Base-by-base conservation (phyloP, 169 alveolate genomes). In the Eimeria praecox region DNA sequence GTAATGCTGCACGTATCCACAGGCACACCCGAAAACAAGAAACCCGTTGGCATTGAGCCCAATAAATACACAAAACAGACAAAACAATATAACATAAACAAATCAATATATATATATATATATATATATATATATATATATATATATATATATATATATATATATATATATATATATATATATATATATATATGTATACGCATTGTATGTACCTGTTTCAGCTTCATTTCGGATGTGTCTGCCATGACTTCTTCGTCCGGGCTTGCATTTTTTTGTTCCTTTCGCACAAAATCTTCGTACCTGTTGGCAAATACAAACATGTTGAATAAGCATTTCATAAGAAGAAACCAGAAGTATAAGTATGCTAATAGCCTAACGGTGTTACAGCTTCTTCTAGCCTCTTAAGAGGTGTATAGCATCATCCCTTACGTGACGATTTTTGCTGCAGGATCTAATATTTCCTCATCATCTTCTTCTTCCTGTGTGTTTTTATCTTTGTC, bases 201-300 rank as follows among this genome's bases (percentile, higher is more conserved):
- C n/a, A n/a, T n/a, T n/a, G n/a, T n/a, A n/a, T n/a, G 49, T 38
- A 94, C 96, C 88, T 83, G 90, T 18, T 56, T 49, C 88, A 88
- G 80, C 33, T 62, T 78, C 83, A 71, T 94, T 33, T 88, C 95
- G 8, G 94, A 35, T n/a, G 88, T 62, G 33, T 66, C 85, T 3
- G 94, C 92, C 90, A 95, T 52, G 38, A 95, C 94, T 71, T 95
- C 95, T 64, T 95, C 96, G 89, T 95, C 96, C 10, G 92, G 85
- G 33, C 59, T 56, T 44, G 62, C 73, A n/a, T 46, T 77, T 64
- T 88, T 95, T 77, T 62, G 82, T 54, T 95, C 96, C 94, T 95
- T 95, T 42, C 94, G 85, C 64, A 95, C 95, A 30, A 95, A 95
- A n/a, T 87, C 96, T 87, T 95, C 96, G 59, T 46, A 95, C 87